These are phyloP conservation scores for Lojkania enalia DNA, from an alignment of 2,329 filamentous ascomycete species.

Conservation along the genomic window DNA sequence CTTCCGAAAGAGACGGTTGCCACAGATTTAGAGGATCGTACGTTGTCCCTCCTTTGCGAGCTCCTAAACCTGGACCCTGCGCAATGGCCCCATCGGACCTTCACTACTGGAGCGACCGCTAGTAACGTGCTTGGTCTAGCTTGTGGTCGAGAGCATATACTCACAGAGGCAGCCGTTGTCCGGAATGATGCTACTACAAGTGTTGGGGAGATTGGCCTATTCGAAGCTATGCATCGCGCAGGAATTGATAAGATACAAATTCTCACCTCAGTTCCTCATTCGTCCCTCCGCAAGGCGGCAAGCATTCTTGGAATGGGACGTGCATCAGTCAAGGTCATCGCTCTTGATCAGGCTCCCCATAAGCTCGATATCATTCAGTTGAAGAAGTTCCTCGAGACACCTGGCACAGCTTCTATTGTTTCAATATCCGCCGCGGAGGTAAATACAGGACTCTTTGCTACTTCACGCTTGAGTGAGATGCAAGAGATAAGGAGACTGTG, in stretches of 20 bases:
- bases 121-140: slow-evolving; percentile 68
- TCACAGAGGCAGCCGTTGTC: slow-evolving; percentile 52
- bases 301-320: slow-evolving; percentile 79
- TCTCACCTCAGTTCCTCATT: slow-evolving; percentile 80
- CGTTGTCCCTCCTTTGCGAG: slow-evolving; percentile 69
- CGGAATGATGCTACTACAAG: slow-evolving; percentile 34
- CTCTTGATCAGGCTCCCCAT: slow-evolving; percentile 62
- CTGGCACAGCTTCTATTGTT: slow-evolving; percentile 70
- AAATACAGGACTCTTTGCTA: slow-evolving; percentile 84
- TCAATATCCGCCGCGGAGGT: slow-evolving; percentile 85
- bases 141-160: slow-evolving; percentile 70
- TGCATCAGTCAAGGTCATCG: slow-evolving; percentile 65
- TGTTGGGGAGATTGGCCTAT: slow-evolving; percentile 71
- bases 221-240: slow-evolving; percentile 65
- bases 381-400: slow-evolving; percentile 59
- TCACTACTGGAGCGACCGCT: slow-evolving; percentile 74
- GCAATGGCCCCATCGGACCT: slow-evolving; percentile 72
- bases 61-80: slow-evolving; percentile 63
- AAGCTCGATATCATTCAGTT: slow-evolving; percentile 69
- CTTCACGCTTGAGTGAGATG: slow-evolving; percentile 60
- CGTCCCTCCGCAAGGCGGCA: slow-evolving; percentile 81
- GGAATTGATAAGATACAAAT: slow-evolving; percentile 72
- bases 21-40: slow-evolving; percentile 74
- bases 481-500: slow-evolving; percentile 67
- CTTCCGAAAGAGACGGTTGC: slow-evolving; percentile 73